Percentiles rank a stretch among this genome's conserved stretches.
phyloP scores from a whole-genome alignment of 192 early-diverging fungal species.

The Rhizophagus clarus region DNA sequence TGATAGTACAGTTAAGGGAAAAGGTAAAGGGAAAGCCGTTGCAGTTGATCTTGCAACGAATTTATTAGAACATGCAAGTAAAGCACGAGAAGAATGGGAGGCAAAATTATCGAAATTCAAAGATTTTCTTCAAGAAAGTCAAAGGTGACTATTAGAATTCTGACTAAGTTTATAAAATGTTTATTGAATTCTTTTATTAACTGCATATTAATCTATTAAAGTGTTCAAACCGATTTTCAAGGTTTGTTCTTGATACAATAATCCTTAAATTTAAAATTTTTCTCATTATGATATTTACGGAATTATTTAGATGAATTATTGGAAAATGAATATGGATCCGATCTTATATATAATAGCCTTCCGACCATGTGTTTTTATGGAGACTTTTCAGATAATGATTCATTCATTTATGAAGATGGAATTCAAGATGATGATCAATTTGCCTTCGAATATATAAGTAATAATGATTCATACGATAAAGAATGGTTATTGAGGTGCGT shows the following conservation, averaged over 20 bases:
- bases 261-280: background rate
- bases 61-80: slow-evolving; percentile 14
- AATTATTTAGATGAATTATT: background rate
- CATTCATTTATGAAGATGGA: background rate
- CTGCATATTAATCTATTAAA: background rate
- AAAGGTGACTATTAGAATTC: background rate
- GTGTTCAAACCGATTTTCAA: background rate
- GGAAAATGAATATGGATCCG: slow-evolving; percentile 23
- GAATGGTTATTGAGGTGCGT: slow-evolving; percentile 56
- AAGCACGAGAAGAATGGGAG: slow-evolving; percentile 12
- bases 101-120: slow-evolving; percentile 9
- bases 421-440: background rate
- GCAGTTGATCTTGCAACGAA: background rate
- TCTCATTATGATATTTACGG: background rate
- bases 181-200: slow-evolving; percentile 4
- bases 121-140: slow-evolving; percentile 17
- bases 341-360: slow-evolving; percentile 19
- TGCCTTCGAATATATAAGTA: background rate
- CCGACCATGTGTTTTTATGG: slow-evolving; percentile 24
- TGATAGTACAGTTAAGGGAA: background rate
- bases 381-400: slow-evolving; percentile 12
- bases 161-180: background rate
- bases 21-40: slow-evolving; percentile 29
- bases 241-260: background rate
- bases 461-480: slow-evolving; percentile 34